These are phyloP conservation scores for Macrolepiota albuminosa DNA, from an alignment of 768 basidiomycete species.

Conservation along the genomic window DNA sequence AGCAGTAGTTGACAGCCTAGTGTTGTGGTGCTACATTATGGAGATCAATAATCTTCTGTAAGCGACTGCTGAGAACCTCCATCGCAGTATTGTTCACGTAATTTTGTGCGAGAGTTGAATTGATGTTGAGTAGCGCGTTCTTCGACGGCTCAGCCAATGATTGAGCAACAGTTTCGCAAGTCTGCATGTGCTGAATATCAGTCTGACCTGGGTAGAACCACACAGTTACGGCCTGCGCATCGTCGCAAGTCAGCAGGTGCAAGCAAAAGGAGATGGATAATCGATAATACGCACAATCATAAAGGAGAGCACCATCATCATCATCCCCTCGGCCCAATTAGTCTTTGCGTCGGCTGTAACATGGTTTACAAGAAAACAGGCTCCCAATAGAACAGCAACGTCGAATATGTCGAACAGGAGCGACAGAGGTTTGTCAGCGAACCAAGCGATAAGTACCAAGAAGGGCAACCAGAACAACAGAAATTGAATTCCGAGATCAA, in stretches of 20 bases:
- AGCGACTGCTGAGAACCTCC: slow-evolving; percentile 12
- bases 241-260: neutral
- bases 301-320: slow-evolving; percentile 60
- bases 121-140: slow-evolving; percentile 2
- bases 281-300: slow-evolving; percentile 44
- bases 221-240: slow-evolving; percentile 19
- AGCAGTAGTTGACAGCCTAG: neutral
- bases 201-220: slow-evolving; percentile 35
- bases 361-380: slow-evolving; percentile 75
- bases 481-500: slow-evolving; percentile 76
- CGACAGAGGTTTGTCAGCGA: slow-evolving; percentile 50
- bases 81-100: neutral
- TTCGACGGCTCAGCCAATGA: slow-evolving; percentile 9
- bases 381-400: slow-evolving; percentile 57
- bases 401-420: slow-evolving; percentile 71
- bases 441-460: slow-evolving; percentile 65
- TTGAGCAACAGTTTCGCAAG: slow-evolving; percentile 17
- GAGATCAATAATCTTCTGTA: slow-evolving; percentile 14
- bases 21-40: slow-evolving; percentile 9
- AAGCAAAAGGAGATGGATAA: neutral
- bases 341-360: slow-evolving; percentile 74
- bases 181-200: slow-evolving; percentile 24
- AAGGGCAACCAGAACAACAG: slow-evolving; percentile 79
- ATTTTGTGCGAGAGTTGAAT: neutral
- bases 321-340: slow-evolving; percentile 70